Percentiles rank a stretch among this genome's conserved stretches.
Evolutionary conservation across 2,329 filamentous ascomycete species (phyloP).

Genomic region (Neonectria sp.): DNA sequence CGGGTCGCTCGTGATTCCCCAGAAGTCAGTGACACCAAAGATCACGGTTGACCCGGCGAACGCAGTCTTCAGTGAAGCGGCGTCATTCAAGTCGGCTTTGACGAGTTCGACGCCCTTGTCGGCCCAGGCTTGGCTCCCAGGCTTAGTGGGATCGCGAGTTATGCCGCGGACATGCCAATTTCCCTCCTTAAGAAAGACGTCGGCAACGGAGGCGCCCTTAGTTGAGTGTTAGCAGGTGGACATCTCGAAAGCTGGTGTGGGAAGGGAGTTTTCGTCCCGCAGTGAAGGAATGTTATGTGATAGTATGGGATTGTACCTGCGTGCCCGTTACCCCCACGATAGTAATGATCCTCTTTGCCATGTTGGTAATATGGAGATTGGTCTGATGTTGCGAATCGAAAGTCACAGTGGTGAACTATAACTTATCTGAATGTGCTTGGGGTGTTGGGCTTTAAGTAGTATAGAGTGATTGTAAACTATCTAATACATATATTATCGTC

Average conservation of each 20-base stretch:
- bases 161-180: conserved; percentile 4
- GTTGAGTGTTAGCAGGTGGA: not conserved
- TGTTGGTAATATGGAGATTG: not conserved
- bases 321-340: not conserved
- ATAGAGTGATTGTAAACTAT: not conserved
- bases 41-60: conserved; percentile 14
- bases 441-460: not conserved
- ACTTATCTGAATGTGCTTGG: not conserved
- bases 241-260: not conserved
- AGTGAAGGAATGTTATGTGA: too few relatives aligned
- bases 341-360: not conserved
- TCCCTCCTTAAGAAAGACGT: not conserved
- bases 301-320: not conserved
- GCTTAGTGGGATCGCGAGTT: conserved; percentile 14
- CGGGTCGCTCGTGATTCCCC: not conserved
- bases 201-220: conserved; percentile 1
- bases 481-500: not conserved
- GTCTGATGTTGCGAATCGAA: not conserved
- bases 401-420: not conserved
- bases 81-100: conserved; percentile 15
- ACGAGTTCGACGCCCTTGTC: conserved; percentile 16
- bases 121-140: not conserved
- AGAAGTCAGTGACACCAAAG: conserved; percentile 17
- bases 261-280: not conserved
- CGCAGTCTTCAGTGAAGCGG: conserved; percentile 11